Base-by-base conservation (phyloP, 441 rosid genomes). In the Mallotus japonicus region DNA sequence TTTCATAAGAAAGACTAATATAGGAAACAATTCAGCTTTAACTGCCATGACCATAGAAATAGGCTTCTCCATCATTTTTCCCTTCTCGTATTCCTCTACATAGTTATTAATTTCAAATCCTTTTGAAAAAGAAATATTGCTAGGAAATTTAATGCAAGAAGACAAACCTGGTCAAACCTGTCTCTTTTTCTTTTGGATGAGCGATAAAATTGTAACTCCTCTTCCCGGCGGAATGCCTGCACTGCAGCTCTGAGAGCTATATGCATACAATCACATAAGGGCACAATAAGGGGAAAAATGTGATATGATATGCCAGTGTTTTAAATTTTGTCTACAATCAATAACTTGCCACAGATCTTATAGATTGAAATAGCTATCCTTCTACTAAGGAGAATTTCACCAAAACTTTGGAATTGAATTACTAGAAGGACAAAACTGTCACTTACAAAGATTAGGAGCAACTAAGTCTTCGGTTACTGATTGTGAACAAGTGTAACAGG, bases 191-290 rank as follows among this genome's bases (percentile, higher is more conserved):
- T 88, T 83, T 95, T 92, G 53, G 89, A 83, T 63, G 86, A 81
- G 66, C 90, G 88, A 77, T 83, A 83, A 28, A 79, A 81, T 54
- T 81, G 93, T 76, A 88, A 73, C 70, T 87, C 92, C 76, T 87
- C 97, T 78, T 95, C 97, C 51, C 90, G 84, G 64, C 83, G 88
- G 70, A 92, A 95, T 70, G 97, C 97, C 80, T 87, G 91, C 73
- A 95, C 92, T 2, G 99, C 97, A 73, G 88, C 87, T 79, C 83
- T 87, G 67, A 95, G 88, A 75, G 97, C 97, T 95, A 85, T 59
- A 73, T 11, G 59, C 2, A 46, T 58, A 67, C 60, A 50, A 17
- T 34, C 60, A 76, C 37, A 10, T 73, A 57, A 40, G 63, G 56
- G 40, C 44, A 50, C 17, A 51, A 24, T 46, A 40, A 57, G n/a